Evolutionary conservation across 2,329 filamentous ascomycete species (phyloP).

Genomic region (Aspergillus ustus): DNA sequence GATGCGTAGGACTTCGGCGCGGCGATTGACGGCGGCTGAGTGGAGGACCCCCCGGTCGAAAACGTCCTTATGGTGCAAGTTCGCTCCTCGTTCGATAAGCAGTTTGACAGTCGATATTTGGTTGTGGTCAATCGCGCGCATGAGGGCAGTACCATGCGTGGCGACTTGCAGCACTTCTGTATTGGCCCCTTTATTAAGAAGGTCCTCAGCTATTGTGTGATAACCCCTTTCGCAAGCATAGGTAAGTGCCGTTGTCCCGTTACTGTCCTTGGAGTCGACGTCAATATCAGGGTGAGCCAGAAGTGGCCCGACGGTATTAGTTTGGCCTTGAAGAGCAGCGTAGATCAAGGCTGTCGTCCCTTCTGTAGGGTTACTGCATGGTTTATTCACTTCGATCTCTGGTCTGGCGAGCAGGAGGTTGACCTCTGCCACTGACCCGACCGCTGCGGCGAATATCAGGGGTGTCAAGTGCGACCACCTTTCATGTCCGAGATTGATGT

Average conservation of each 20-base stretch:
- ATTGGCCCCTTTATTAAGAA: slow-evolving; percentile 8
- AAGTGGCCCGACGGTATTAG: background rate
- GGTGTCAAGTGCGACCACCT: background rate
- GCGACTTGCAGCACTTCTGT: slow-evolving; percentile 4
- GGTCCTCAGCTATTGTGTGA: slow-evolving; percentile 2
- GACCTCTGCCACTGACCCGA: background rate
- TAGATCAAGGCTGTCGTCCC: slow-evolving; percentile 7
- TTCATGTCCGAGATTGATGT: slow-evolving; percentile 1
- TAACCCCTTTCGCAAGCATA: background rate
- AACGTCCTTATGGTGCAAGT: slow-evolving; percentile 14
- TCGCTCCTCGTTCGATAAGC: slow-evolving; percentile 1
- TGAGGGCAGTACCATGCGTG: slow-evolving; percentile 7
- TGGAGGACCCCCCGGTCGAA: slow-evolving; percentile 12
- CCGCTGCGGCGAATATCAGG: background rate
- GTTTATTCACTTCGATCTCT: slow-evolving; percentile 7
- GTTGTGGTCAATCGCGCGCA: slow-evolving; percentile 10
- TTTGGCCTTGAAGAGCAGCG: background rate
- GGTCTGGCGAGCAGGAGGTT: background rate
- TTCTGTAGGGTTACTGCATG: background rate
- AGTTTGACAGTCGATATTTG: slow-evolving; percentile 4
- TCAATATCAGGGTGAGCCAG: background rate
- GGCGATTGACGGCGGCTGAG: slow-evolving; percentile 7
- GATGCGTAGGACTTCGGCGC: slow-evolving; percentile 1
- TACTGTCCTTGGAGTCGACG: slow-evolving; percentile 3
- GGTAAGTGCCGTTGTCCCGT: slow-evolving; percentile 4